phyloP scores from a whole-genome alignment of 306 rosid genomes.

The Ziziphus jujuba region DNA sequence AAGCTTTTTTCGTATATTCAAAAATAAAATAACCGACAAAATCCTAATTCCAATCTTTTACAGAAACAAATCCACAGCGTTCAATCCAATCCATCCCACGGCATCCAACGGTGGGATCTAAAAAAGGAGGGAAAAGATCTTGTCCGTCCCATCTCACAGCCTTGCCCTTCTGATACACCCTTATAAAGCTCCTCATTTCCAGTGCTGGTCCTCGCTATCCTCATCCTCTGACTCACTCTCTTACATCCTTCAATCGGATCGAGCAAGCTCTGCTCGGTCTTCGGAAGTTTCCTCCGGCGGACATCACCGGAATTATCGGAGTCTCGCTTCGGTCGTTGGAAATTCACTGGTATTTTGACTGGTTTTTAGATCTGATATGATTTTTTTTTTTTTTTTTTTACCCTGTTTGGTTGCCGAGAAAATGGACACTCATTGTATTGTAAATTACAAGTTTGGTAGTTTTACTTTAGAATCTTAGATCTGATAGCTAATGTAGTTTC shows the following conservation, averaged over 20 bases:
- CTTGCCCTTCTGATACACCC: background rate
- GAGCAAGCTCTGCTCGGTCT: slow-evolving; percentile 8
- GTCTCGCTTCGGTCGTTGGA: background rate
- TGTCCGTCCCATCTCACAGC: slow-evolving; percentile 10
- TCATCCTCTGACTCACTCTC: background rate
- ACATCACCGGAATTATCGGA: background rate
- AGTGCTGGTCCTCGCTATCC: background rate
- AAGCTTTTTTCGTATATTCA: background rate
- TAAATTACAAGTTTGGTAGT: background rate
- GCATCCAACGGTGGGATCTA: background rate
- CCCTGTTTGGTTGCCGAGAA: slow-evolving; percentile 1
- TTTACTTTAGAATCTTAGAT: background rate
- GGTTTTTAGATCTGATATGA: background rate
- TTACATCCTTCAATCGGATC: background rate
- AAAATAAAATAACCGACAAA: background rate
- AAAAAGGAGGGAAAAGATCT: background rate
- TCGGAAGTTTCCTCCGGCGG: background rate
- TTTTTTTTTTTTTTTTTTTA: too few relatives aligned
- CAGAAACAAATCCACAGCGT: background rate
- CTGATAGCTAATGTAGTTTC: too few relatives aligned
- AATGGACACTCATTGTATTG: background rate
- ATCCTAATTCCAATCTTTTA: background rate
- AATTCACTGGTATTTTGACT: background rate
- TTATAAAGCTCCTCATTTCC: background rate
- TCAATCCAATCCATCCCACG: too few relatives aligned